Percentiles rank a stretch among this genome's conserved stretches.
phyloP scores from a whole-genome alignment of 2,329 filamentous ascomycete genomes.

The Aspergillus sp. region DNA sequence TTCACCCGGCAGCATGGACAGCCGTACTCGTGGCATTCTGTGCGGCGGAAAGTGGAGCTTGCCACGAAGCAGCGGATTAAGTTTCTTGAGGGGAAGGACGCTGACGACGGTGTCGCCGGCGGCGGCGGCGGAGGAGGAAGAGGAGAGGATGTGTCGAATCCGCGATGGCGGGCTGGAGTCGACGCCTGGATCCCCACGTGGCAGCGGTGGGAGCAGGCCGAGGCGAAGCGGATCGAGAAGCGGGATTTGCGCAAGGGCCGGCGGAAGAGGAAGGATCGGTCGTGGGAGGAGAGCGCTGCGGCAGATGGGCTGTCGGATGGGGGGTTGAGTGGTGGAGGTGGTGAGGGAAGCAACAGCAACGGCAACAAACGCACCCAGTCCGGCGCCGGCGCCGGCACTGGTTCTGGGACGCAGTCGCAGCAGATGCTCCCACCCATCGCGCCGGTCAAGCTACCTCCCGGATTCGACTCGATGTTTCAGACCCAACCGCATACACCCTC shows the following conservation, averaged over 20 bases:
- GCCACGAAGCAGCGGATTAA: conserved; percentile 34
- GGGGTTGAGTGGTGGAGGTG: neutral
- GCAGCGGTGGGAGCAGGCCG: conserved; percentile 30
- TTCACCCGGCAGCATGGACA: conserved; percentile 30
- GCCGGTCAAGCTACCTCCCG: conserved; percentile 26
- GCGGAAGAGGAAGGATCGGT: conserved; percentile 18
- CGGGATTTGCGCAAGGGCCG: conserved; percentile 26
- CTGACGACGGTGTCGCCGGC: too few relatives aligned
- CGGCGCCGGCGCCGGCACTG: neutral
- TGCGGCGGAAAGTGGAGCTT: conserved; percentile 33
- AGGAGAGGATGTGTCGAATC: conserved; percentile 26
- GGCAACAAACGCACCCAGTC: conserved; percentile 2
- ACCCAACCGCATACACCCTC: conserved; percentile 8
- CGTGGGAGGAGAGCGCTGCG: conserved; percentile 6
- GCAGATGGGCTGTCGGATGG: neutral
- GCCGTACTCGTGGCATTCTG: conserved; percentile 35
- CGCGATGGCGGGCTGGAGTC: conserved; percentile 29
- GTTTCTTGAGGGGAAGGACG: conserved; percentile 28
- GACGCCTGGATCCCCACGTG: conserved; percentile 35
- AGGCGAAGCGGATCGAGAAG: conserved; percentile 28
- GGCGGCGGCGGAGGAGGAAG: conserved; percentile 17
- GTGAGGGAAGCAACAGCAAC: neutral
- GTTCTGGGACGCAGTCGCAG: neutral
- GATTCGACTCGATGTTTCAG: conserved; percentile 32
- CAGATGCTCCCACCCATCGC: conserved; percentile 4